Base-by-base conservation (phyloP, 179 eudicot species). In the Beta lomatogona region DNA sequence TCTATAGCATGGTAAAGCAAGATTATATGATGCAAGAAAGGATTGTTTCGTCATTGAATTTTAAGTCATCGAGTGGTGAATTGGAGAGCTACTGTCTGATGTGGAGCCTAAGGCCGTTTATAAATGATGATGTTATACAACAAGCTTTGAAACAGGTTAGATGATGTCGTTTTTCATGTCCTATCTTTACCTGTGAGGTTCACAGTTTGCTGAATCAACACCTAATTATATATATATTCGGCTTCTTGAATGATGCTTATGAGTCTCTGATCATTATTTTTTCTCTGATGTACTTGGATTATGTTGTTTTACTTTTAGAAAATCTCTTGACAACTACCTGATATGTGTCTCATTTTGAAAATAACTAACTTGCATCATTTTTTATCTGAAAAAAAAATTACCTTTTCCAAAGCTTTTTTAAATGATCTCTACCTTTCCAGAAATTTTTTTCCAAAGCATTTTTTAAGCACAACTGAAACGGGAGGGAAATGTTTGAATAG, bases 71-170 rank as follows among this genome's bases (percentile, higher is more conserved):
- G 8, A 76, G 81, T 3, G 89, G 73, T 54, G 93, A 94, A 87
- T 76, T 91, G 78, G 94, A 91, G 74, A 89, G 90, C 79, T 94
- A 94, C 70, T 83, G 89, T 81, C 73, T 83, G 73, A 94, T 94
- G 95, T 91, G 93, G 98, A 90, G 90, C 2, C 55, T 94, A 77
- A 85, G 92, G 48, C 95, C 97, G 60, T 94, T 79, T 79, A 74
- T 94, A 52, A 78, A 88, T 46, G 90, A 94, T 71, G 91, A 89
- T 84, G 74, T 91, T 16, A 52, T 91, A 87, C 88, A 82, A 77
- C 82, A 86, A 84, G 98, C 92, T 78, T 86, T 92, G 90, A 81
- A 73, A 48, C 76, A 73, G 55, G 57, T 86, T 13, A 73, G 77
- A 50, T 91, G 83, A 87, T 65, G 11, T n/a, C 72, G 57, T 13